Evolutionary conservation across 2,329 filamentous ascomycete species (phyloP), one percentile per base, ranked within the genome.

Genomic region (Coniochaeta prunicola): DNA sequence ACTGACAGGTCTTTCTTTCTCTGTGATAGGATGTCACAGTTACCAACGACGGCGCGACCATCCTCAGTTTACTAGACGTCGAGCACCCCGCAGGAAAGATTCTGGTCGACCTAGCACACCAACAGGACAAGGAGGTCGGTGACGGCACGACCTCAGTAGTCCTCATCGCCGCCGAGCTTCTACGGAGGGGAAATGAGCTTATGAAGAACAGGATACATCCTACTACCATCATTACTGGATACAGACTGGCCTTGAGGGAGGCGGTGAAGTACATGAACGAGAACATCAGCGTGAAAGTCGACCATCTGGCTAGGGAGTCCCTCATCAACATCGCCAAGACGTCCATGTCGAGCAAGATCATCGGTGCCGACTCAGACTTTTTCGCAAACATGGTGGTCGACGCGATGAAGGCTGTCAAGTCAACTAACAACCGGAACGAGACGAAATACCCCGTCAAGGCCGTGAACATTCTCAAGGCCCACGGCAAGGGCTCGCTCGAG

Each of bases 191-290:
- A 63, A 99, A 99, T 80, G 94, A 99, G 79, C 84, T 99, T 65
- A 96, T 97, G 90, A 97, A 94, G 83, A 99, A 97, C 85, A 90
- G 92, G 74, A 99, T 99, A 84, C 94, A 99, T 79, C 96, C 94
- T 59, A 99, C 94, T 28, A 99, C 96, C 62, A 97, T 99, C 77
- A 99, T 99, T 73, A 97, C 92, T 62, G 94, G 94, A 69, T 99
- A 99, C 83, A 86, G 94, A 70, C 84, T 99, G 69, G 94, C 94
- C 61, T 83, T 99, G 66, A 85, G 94, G 70, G 94, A 99, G 80
- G 94, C 94, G 60, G 88, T 99, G 72, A 96, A 96, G 78, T 99
- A 97, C 78, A 96, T 99, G 88, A 93, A 91, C 77, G 94, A 99
- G 76, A 96, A 97, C 74, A 89, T 99, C 74, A 93, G 91, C 80